These are phyloP conservation scores for Quercus gilva DNA, from an alignment of 306 rosid species.

Conservation along the genomic window DNA sequence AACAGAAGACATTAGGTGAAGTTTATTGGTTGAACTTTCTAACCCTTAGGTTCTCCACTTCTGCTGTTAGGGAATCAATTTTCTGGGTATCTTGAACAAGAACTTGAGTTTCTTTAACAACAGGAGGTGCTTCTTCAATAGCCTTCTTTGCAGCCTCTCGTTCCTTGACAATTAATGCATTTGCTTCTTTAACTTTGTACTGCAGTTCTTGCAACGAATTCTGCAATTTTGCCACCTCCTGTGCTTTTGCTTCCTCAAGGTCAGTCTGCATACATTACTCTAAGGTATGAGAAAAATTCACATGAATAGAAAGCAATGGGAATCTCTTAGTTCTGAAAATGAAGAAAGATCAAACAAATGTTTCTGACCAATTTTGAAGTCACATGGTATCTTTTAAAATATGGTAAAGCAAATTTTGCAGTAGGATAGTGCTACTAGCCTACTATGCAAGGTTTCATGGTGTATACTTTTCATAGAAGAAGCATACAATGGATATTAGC, in stretches of 20 bases:
- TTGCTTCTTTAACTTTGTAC: slow-evolving; percentile 62
- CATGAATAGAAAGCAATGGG: background rate
- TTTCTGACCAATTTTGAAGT: background rate
- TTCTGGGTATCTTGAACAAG: slow-evolving; percentile 73
- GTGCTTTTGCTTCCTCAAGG: slow-evolving; percentile 78
- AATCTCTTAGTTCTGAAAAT: background rate
- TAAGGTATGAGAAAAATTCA: slow-evolving; percentile 4
- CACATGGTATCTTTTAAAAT: background rate
- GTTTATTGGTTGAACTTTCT: slow-evolving; percentile 21
- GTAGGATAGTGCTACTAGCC: background rate
- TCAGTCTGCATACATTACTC: slow-evolving; percentile 63
- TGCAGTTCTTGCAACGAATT: slow-evolving; percentile 66
- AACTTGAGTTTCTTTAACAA: slow-evolving; percentile 72
- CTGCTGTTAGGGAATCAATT: slow-evolving; percentile 61
- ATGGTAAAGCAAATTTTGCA: background rate
- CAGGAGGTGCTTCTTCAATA: slow-evolving; percentile 74
- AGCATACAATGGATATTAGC: slow-evolving; percentile 17
- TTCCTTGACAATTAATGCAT: slow-evolving; percentile 58
- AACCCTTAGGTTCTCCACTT: slow-evolving; percentile 72
- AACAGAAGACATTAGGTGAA: background rate
- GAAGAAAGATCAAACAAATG: slow-evolving; percentile 2
- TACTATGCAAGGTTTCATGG: slow-evolving; percentile 10
- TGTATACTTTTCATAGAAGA: slow-evolving; percentile 1
- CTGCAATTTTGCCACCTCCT: slow-evolving; percentile 76
- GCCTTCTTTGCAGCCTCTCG: slow-evolving; percentile 61